phyloP scores from a whole-genome alignment of 768 basidiomycete species.

The Phanerochaete sordida region DNA sequence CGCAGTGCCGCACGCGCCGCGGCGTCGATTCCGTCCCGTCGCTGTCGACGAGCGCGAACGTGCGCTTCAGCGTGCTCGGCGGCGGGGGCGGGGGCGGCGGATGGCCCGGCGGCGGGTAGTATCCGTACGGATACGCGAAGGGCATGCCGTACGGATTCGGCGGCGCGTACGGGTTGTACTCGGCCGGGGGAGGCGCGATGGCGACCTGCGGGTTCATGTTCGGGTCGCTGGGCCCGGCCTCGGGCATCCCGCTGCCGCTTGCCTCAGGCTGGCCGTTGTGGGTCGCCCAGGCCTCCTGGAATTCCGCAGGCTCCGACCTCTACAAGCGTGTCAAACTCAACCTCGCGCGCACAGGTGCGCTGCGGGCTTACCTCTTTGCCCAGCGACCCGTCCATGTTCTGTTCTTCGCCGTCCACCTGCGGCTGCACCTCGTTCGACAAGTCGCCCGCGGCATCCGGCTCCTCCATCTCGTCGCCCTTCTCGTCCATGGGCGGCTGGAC shows the following conservation, averaged over 20 bases:
- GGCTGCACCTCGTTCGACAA: constrained; percentile 28
- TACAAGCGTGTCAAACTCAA: constrained; percentile 34
- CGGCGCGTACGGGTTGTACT: constrained; percentile 14
- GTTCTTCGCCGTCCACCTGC: constrained; percentile 31
- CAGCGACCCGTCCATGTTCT: constrained; percentile 18
- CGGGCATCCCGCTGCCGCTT: constrained; percentile 8
- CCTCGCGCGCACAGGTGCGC: too few relatives aligned
- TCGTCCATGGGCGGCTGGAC: constrained; percentile 4
- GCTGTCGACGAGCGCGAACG: constrained; percentile 24
- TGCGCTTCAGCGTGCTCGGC: constrained; percentile 20
- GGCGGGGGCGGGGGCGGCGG: constrained; percentile 4
- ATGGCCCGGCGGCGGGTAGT: constrained; percentile 16
- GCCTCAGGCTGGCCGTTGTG: constrained; percentile 35
- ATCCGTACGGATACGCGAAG: constrained; percentile 20
- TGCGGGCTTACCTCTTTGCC: constrained; percentile 30
- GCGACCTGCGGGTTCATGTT: constrained; percentile 5
- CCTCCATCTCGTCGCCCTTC: neutral
- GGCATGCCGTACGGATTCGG: constrained; percentile 16
- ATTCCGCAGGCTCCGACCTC: constrained; percentile 41
- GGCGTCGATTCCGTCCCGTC: constrained; percentile 23
- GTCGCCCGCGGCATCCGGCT: constrained; percentile 12
- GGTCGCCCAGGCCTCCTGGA: constrained; percentile 60
- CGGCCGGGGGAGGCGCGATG: constrained; percentile 8
- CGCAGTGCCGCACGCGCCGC: constrained; percentile 76
- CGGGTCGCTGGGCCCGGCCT: constrained; percentile 5